Base-by-base conservation (phyloP, 2,329 filamentous ascomycete genomes). In the Niveomyces coronatus region DNA sequence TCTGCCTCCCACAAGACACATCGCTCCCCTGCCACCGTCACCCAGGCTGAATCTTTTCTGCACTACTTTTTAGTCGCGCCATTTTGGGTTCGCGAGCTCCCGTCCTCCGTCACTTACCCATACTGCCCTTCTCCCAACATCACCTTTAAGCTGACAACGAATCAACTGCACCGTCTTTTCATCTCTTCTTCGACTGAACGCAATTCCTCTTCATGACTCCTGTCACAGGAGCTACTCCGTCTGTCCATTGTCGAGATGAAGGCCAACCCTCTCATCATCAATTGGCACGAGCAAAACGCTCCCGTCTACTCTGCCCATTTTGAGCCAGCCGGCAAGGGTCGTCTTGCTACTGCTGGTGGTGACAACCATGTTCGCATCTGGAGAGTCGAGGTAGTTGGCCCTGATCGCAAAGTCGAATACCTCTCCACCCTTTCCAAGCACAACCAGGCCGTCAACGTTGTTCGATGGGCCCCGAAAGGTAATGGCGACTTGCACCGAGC, bases 221-320 rank as follows among this genome's bases (percentile, higher is more conserved):
- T 18, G 26, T 19, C 15, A 30, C 27, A 31, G 26, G n/a, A 30
- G 26, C 31, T n/a, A 16, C 22, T 27, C 19, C 35, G 34, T 31
- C 31, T 35, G 15, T 19, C 34, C 40, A 41, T 50, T 51, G 54
- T 55, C 62, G 69, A 61, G 58, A 98, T 98, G 91, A 96, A 94
- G 75, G 88, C 87, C 57, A 82, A 86, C 55, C 89, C 91, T 52
- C 74, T 98, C 51, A 89, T 96, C 57, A 89, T 98, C 65, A 86
- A 93, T 70, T 98, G 91, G 91, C 93, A 98, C 64, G 85, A 95
- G 62, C 85, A 94, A 57, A 94, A 93, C 65, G 79, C 85, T 52
- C 91, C 91, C 42, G 88, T 98, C 58, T 98, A 96, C 67, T 95
- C 89, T 30, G 86, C 87, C 50, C 89, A 96, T 61, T 98, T 96